Percentiles rank a stretch among this genome's conserved stretches.
These are phyloP conservation scores for Juncus effusus DNA, from an alignment of 176 grass and related monocot genomes.

Conservation along the genomic window DNA sequence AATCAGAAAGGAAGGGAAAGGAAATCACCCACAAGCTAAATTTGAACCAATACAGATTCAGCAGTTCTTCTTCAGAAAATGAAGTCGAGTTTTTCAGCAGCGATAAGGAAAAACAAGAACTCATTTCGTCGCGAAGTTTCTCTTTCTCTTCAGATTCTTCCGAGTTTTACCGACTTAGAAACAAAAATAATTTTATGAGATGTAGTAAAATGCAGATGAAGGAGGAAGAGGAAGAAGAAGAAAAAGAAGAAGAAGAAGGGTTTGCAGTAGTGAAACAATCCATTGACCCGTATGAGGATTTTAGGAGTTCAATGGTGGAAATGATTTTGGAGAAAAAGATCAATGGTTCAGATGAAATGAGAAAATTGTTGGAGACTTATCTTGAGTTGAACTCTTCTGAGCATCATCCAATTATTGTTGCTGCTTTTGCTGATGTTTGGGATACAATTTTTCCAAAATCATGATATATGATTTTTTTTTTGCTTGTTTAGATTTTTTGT, in stretches of 20 bases:
- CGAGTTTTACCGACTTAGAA: conserved; percentile 48
- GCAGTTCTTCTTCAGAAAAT: conserved; percentile 47
- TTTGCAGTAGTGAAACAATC: conserved; percentile 79
- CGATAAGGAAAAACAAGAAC: conserved; percentile 43
- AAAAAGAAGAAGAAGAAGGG: conserved; percentile 31
- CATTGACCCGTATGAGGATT: conserved; percentile 69
- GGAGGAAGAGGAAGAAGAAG: conserved; percentile 11
- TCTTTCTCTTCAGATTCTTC: conserved; percentile 85
- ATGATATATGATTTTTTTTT: conserved; percentile 16
- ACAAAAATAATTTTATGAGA: not conserved
- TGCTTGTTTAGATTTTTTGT: not conserved
- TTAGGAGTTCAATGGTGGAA: conserved; percentile 81
- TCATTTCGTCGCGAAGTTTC: conserved; percentile 72
- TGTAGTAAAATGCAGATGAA: not conserved
- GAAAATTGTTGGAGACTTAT: conserved; percentile 63
- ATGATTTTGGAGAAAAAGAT: conserved; percentile 59
- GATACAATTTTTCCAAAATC: conserved; percentile 53
- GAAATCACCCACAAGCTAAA: conserved; percentile 3
- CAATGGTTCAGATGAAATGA: conserved; percentile 28
- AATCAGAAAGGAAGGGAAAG: conserved; percentile 25
- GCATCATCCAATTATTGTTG: conserved; percentile 69
- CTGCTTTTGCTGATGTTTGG: conserved; percentile 70
- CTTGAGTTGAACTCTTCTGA: conserved; percentile 73
- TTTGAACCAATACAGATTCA: conserved; percentile 7
- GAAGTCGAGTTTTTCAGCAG: conserved; percentile 29